phyloP scores from a whole-genome alignment of 208 protist genomes.

The Trypanosoma melophagium region DNA sequence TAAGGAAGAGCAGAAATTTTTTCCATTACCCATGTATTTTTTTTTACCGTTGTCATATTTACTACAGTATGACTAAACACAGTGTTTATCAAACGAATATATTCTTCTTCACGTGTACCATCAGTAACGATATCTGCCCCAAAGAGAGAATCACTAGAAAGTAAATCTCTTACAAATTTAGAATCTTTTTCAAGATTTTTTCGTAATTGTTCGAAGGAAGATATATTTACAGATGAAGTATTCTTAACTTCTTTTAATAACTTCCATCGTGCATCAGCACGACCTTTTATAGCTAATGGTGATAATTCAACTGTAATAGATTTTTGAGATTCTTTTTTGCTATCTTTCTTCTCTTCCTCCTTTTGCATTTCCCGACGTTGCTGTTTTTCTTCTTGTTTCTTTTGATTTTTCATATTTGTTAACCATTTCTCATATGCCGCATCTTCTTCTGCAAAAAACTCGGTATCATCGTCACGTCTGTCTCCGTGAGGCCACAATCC shows the following conservation, averaged over 20 bases:
- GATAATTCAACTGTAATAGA: neutral
- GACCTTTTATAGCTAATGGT: slow-evolving; percentile 5
- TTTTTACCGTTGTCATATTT: slow-evolving; percentile 20
- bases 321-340: neutral
- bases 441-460: slow-evolving; percentile 61
- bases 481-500: slow-evolving; percentile 50
- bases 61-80: slow-evolving; percentile 26
- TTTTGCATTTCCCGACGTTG: neutral
- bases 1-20: slow-evolving; percentile 21
- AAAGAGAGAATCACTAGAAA: slow-evolving; percentile 8
- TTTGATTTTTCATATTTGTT: neutral
- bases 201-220: slow-evolving; percentile 10
- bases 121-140: neutral
- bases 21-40: neutral
- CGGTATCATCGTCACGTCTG: slow-evolving; percentile 26
- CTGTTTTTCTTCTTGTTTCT: slow-evolving; percentile 6
- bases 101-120: slow-evolving; percentile 17
- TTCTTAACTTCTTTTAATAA: slow-evolving; percentile 15
- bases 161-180: neutral
- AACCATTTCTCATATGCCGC: slow-evolving; percentile 36
- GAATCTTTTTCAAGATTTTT: slow-evolving; percentile 1
- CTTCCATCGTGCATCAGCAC: slow-evolving; percentile 8
- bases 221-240: neutral
- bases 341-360: slow-evolving; percentile 1
- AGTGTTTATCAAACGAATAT: slow-evolving; percentile 12